These are phyloP conservation scores for Ambrosia hybrid DNA, from an alignment of 140 eudicot genomes.

Conservation along the genomic window DNA sequence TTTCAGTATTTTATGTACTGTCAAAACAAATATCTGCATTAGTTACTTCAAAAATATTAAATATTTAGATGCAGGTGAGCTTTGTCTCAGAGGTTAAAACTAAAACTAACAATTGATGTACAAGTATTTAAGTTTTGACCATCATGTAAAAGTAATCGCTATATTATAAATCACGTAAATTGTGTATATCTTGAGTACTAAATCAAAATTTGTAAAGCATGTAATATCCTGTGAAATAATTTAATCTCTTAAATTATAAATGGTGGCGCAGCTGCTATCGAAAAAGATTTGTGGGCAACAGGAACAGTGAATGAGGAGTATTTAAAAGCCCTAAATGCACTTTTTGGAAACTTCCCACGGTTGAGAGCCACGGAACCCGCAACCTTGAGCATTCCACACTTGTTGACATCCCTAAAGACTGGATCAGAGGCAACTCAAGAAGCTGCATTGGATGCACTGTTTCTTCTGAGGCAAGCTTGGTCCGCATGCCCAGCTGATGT, in stretches of 20 bases:
- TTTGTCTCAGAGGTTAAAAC: slow-evolving; percentile 1
- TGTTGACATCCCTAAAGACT: slow-evolving; percentile 88
- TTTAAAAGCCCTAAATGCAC: slow-evolving; percentile 87
- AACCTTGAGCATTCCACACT: slow-evolving; percentile 93
- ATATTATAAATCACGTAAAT: neutral
- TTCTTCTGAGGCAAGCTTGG: slow-evolving; percentile 98
- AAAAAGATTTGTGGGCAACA: slow-evolving; percentile 94
- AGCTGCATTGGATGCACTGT: slow-evolving; percentile 95
- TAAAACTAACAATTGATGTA: neutral
- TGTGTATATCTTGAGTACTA: neutral
- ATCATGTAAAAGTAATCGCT: slow-evolving; percentile 7
- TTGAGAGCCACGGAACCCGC: slow-evolving; percentile 97
- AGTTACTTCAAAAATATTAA: neutral
- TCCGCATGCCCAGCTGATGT: slow-evolving; percentile 99
- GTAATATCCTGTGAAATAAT: slow-evolving; percentile 12
- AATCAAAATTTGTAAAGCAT: neutral
- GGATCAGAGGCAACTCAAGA: slow-evolving; percentile 99
- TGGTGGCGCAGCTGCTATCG: slow-evolving; percentile 78
- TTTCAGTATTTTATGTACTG: slow-evolving; percentile 1
- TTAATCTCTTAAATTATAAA: slow-evolving; percentile 1
- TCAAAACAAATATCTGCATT: slow-evolving; percentile 6
- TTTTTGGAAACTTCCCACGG: slow-evolving; percentile 95
- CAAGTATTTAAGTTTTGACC: neutral
- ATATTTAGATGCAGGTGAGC: slow-evolving; percentile 8
- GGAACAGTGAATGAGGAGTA: slow-evolving; percentile 96